phyloP scores from a whole-genome alignment of 768 basidiomycete species.

The Lactarius indigo region DNA sequence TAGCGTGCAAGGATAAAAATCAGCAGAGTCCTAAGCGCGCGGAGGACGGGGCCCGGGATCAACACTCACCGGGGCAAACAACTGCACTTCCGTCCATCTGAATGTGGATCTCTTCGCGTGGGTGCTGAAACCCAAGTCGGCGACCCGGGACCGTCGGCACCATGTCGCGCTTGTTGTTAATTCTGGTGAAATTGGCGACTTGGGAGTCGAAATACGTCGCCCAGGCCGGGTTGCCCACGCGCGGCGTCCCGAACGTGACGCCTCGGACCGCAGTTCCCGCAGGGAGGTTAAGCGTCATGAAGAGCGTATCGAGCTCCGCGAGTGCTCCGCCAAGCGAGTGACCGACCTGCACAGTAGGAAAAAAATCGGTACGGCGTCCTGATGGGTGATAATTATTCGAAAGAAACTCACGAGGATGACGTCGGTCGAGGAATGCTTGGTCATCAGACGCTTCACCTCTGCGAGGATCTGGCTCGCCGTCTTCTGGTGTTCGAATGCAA shows the following conservation, averaged over 20 bases:
- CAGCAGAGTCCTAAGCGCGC: neutral
- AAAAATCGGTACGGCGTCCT: neutral
- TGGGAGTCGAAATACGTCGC: slow-evolving; percentile 19
- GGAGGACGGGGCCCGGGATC: too few relatives aligned
- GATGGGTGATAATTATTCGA: neutral
- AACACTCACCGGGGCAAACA: slow-evolving; percentile 15
- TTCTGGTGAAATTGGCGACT: slow-evolving; percentile 21
- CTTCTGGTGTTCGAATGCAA: slow-evolving; percentile 18
- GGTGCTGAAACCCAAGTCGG: slow-evolving; percentile 18
- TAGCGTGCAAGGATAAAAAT: neutral
- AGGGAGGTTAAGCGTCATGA: slow-evolving; percentile 22
- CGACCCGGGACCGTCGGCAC: slow-evolving; percentile 22
- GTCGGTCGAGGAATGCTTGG: neutral
- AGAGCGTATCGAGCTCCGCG: slow-evolving; percentile 20
- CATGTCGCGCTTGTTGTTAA: slow-evolving; percentile 20
- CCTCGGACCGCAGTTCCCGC: slow-evolving; percentile 12
- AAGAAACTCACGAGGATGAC: slow-evolving; percentile 16
- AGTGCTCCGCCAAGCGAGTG: slow-evolving; percentile 25
- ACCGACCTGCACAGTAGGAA: slow-evolving; percentile 3
- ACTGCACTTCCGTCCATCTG: slow-evolving; percentile 13
- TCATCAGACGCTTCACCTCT: slow-evolving; percentile 16
- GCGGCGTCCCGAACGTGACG: slow-evolving; percentile 24
- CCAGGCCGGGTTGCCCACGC: slow-evolving; percentile 20
- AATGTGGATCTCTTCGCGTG: slow-evolving; percentile 18
- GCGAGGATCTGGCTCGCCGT: slow-evolving; percentile 17